A percentile compares a stretch with the other conserved stretches of the same genome.
Conservation (phyloP, 352 stramenopile species). For the Pythium dissimile region DNA sequence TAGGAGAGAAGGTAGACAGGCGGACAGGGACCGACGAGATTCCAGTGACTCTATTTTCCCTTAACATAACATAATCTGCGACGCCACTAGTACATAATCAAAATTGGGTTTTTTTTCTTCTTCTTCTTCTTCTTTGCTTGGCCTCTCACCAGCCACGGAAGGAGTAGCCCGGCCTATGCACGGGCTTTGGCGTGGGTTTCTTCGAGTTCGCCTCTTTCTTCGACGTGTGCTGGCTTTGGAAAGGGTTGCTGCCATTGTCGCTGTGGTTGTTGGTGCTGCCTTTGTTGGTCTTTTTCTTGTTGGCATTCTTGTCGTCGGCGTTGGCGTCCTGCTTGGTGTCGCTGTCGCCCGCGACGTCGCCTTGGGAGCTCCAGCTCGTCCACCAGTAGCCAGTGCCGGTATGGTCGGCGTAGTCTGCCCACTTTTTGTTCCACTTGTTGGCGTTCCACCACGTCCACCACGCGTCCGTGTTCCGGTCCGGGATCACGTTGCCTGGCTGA, state of each 20-base stretch:
- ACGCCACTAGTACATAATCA: no score
- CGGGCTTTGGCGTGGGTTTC: background rate
- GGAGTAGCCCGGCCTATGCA: background rate
- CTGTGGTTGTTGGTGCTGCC: background rate
- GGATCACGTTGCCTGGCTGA: constrained; percentile 5
- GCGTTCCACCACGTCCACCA: constrained; percentile 15
- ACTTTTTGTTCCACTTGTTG: constrained; percentile 15
- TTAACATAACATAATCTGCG: no score
- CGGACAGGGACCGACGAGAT: background rate
- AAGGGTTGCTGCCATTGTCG: background rate
- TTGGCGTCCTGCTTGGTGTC: background rate
- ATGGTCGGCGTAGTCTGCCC: constrained; percentile 2
- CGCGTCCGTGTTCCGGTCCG: constrained; percentile 2
- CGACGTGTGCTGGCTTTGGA: no score
- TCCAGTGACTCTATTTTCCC: no score
- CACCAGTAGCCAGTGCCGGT: constrained; percentile 15
- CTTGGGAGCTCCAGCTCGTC: background rate
- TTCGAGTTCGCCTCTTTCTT: background rate
- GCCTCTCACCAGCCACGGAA: constrained; percentile 15
- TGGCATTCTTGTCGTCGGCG: background rate
- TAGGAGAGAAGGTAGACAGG: background rate
- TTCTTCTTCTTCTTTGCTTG: no score
- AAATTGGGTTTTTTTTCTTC: no score
- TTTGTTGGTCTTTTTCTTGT: background rate
- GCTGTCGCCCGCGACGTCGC: background rate